Conservation (phyloP, 805 yeast species). For the Candida krabiensis region DNA sequence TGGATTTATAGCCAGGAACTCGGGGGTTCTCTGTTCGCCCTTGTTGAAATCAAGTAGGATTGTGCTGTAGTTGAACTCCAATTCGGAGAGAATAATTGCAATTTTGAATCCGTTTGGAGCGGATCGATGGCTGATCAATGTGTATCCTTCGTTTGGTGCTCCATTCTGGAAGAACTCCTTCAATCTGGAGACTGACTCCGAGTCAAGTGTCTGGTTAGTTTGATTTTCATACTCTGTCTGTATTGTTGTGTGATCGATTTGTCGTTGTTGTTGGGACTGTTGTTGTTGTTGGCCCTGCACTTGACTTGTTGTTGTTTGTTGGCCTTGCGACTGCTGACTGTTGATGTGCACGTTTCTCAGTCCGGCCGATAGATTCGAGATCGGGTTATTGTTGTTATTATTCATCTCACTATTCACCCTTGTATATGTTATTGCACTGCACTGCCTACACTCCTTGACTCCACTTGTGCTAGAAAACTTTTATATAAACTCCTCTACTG, state of each 20-base stretch:
- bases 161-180: slow-evolving; percentile 62
- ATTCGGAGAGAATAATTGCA: slow-evolving; percentile 83
- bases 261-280: slow-evolving; percentile 20
- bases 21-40: slow-evolving; percentile 93
- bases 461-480: no score
- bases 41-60: slow-evolving; percentile 81
- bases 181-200: slow-evolving; percentile 56
- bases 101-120: slow-evolving; percentile 98
- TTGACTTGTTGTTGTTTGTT: no score
- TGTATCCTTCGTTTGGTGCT: slow-evolving; percentile 79
- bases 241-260: slow-evolving; percentile 37
- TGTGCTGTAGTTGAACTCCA: slow-evolving; percentile 76
- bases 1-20: slow-evolving; percentile 90
- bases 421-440: no score
- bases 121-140: slow-evolving; percentile 77
- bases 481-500: no score
- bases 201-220: slow-evolving; percentile 41
- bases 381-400: slow-evolving; percentile 20
- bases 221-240: slow-evolving; percentile 46
- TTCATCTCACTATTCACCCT: no score
- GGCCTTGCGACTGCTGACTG: slow-evolving; percentile 7
- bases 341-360: slow-evolving; percentile 36
- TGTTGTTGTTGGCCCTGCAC: slow-evolving; percentile 7
- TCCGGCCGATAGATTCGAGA: slow-evolving; percentile 43
- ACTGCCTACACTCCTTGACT: no score